Percentiles rank a stretch among this genome's conserved stretches.
phyloP scores from a whole-genome alignment of 331 rosid species.

The Phaseolus coccineus region DNA sequence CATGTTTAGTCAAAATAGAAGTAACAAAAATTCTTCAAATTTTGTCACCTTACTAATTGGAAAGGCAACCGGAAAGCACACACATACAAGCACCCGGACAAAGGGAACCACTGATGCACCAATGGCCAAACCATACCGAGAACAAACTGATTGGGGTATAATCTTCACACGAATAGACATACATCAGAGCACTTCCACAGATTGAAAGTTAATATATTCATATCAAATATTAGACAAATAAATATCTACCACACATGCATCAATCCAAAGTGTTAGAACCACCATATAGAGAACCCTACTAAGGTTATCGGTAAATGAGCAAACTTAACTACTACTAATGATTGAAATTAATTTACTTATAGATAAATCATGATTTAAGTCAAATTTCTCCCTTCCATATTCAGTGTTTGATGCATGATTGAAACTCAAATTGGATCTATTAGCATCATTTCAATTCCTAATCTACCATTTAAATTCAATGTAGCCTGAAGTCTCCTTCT shows the following conservation, averaged over 20 bases:
- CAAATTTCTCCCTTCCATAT: background rate
- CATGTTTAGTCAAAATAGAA: conserved; percentile 29
- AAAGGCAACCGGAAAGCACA: conserved; percentile 84
- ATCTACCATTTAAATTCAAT: too few species aligned
- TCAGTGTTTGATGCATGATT: background rate
- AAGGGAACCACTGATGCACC: conserved; percentile 85
- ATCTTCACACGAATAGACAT: conserved; percentile 61
- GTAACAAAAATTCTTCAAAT: background rate
- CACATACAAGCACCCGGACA: conserved; percentile 86
- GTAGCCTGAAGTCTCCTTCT: too few species aligned
- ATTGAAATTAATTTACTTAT: background rate
- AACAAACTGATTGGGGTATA: conserved; percentile 91
- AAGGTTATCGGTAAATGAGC: background rate
- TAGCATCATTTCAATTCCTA: too few species aligned
- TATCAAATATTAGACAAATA: conserved; percentile 32
- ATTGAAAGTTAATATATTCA: conserved; percentile 14
- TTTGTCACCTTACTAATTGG: conserved; percentile 89
- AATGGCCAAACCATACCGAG: conserved; percentile 87
- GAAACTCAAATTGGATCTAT: too few species aligned
- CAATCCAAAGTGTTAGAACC: conserved; percentile 27
- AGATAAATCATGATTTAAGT: conserved; percentile 1
- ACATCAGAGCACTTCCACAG: conserved; percentile 42
- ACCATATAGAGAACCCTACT: conserved; percentile 11
- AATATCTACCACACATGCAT: conserved; percentile 1
- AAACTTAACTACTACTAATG: conserved; percentile 13